These are phyloP conservation scores for Suillus alpinus DNA, from an alignment of 768 basidiomycete genomes.

Conservation along the genomic window DNA sequence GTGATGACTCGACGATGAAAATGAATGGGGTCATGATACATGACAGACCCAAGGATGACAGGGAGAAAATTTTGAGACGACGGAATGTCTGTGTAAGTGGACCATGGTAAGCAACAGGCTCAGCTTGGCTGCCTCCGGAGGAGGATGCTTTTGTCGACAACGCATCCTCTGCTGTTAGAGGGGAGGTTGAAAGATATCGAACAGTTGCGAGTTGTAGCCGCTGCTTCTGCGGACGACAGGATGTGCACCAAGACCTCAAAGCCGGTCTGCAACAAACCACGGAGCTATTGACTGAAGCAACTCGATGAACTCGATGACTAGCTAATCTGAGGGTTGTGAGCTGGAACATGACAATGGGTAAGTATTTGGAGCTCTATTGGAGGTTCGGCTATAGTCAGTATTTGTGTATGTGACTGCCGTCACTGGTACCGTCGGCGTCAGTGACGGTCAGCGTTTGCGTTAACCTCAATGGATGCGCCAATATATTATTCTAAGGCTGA, in stretches of 20 bases:
- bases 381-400: neutral
- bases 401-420: neutral
- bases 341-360: neutral
- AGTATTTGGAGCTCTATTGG: neutral
- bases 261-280: neutral
- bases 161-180: conserved; percentile 3
- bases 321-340: neutral
- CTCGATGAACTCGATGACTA: neutral
- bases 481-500: conserved; percentile 80
- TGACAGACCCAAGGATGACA: conserved; percentile 72
- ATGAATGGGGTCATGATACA: conserved; percentile 73
- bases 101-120: conserved; percentile 54
- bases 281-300: neutral
- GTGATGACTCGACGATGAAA: conserved; percentile 73
- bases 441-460: neutral
- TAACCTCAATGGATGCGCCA: conserved; percentile 56
- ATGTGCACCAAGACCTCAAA: neutral
- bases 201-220: conserved; percentile 8
- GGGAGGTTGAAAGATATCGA: conserved; percentile 15
- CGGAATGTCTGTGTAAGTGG: conserved; percentile 73
- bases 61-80: conserved; percentile 78
- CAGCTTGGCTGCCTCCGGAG: conserved; percentile 1
- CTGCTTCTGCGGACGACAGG: conserved; percentile 4
- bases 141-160: conserved; percentile 5
- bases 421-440: neutral